Base-by-base conservation (phyloP, 2,329 filamentous ascomycete genomes). In the Verticillium dahliae region DNA sequence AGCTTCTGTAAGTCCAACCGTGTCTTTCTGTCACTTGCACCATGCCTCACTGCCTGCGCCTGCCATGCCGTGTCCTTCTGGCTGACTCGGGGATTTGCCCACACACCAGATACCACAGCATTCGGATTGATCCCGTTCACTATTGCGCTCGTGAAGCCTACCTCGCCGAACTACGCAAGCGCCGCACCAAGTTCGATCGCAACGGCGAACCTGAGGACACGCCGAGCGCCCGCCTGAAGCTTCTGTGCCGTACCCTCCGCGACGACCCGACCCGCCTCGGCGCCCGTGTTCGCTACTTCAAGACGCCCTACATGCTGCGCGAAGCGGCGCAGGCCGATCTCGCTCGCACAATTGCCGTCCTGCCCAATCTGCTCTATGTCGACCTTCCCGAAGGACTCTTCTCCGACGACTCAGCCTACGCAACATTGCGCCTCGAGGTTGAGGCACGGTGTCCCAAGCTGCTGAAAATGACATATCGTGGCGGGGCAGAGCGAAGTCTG, bases 301-400 rank as follows among this genome's bases (percentile, higher is more conserved):
- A 97, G 79, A 87, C 92, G 62, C 92, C 94, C 6, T 97, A 97
- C 75, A 97, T 97, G 94, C 89, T 94, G 60, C 87, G 94, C 62
- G 92, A 97, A 77, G 90, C 90, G 1, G 90, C 85, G 72, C 92
- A 95, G 72, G 84, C 90, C 60, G 90, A 94, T 65, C 84, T 97
- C 57, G 93, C 94, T 10, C 87, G 92, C 58, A 91, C 90, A 33
- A 89, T 97, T 57, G 91, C 92, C 41, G 90, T 93, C 31, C 82
- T 94, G 54, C 91, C 92, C 35, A 92, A 94, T 70, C 80, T 98
- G 55, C 89, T 86, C 72, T 97, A 95, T 73, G 89, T 97, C 67
- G 94, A 98, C 74, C 82, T 98, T 7, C 94, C 94, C 4, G 90
- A 95, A 66, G 93, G 92, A 58, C 85, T 97, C 73, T 97, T 88